Conservation (phyloP, 176 grass and related monocot species). For the barley (Hordeum vulgare) region DNA sequence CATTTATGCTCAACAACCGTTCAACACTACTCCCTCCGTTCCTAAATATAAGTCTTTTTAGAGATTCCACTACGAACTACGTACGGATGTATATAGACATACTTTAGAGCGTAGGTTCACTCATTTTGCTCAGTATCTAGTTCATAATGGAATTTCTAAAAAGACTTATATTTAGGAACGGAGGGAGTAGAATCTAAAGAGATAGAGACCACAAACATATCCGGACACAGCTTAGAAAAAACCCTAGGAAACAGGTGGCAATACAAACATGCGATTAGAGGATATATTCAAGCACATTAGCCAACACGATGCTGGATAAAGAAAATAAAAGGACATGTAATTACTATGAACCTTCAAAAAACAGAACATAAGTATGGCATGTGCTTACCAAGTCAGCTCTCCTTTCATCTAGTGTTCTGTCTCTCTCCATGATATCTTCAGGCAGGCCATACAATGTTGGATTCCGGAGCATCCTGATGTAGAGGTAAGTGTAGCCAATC, state of each 20-base stretch:
- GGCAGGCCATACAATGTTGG: slow-evolving; percentile 86
- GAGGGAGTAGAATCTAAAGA: background rate
- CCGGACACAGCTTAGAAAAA: background rate
- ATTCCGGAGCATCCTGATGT: slow-evolving; percentile 78
- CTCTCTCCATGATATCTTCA: slow-evolving; percentile 57
- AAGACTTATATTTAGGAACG: no score
- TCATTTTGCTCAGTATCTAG: no score
- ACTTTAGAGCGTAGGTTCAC: no score
- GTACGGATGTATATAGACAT: no score
- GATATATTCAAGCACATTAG: background rate
- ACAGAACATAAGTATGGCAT: background rate
- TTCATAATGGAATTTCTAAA: no score
- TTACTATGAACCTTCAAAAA: slow-evolving; percentile 3
- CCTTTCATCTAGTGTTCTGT: slow-evolving; percentile 85
- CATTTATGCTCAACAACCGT: background rate
- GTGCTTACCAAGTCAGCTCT: slow-evolving; percentile 87
- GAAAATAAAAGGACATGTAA: background rate
- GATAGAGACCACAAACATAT: background rate
- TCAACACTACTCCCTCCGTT: no score
- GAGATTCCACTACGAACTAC: no score
- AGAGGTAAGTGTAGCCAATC: slow-evolving; percentile 90
- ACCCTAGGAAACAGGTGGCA: background rate
- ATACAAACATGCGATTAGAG: background rate
- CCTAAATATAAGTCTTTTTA: no score
- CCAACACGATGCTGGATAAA: background rate